Conservation (phyloP, 73 alveolate species). For the Stentor roeselii region DNA sequence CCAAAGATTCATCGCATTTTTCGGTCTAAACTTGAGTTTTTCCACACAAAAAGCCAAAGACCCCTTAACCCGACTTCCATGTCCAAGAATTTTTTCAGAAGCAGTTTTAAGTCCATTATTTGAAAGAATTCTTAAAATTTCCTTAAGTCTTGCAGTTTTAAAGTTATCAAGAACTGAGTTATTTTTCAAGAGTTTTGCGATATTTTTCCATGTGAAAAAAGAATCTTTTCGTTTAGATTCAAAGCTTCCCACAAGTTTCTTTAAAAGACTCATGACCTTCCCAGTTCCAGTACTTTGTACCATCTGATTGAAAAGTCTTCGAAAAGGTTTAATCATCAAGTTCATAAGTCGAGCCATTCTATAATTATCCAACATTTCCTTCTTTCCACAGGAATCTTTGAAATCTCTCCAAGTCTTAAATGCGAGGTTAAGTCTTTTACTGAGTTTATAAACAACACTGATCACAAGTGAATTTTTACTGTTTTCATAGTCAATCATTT, state of each 20-base stretch:
- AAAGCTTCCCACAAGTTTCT: not conserved
- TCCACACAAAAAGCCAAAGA: not conserved
- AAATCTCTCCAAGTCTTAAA: not conserved
- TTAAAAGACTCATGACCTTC: not conserved
- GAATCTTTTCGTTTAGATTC: not conserved
- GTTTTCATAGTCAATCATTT: not conserved
- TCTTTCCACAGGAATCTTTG: not conserved
- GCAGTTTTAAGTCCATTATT: not conserved
- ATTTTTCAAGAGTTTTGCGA: not conserved
- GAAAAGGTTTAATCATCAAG: too few species aligned
- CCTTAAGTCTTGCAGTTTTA: not conserved
- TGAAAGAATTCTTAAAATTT: not conserved
- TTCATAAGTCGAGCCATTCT: not conserved
- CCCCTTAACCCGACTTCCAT: not conserved
- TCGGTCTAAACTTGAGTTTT: not conserved
- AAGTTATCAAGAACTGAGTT: not conserved
- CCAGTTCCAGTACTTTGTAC: not conserved
- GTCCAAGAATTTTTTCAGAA: not conserved
- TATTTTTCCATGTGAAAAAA: not conserved
- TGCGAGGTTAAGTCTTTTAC: not conserved
- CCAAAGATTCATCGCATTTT: not conserved
- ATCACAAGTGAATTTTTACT: not conserved
- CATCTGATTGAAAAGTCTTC: not conserved
- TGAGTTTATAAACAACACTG: not conserved
- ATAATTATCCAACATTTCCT: not conserved